Base-by-base conservation (phyloP, 192 early-diverging fungal genomes). In the Mortierella alpina region DNA sequence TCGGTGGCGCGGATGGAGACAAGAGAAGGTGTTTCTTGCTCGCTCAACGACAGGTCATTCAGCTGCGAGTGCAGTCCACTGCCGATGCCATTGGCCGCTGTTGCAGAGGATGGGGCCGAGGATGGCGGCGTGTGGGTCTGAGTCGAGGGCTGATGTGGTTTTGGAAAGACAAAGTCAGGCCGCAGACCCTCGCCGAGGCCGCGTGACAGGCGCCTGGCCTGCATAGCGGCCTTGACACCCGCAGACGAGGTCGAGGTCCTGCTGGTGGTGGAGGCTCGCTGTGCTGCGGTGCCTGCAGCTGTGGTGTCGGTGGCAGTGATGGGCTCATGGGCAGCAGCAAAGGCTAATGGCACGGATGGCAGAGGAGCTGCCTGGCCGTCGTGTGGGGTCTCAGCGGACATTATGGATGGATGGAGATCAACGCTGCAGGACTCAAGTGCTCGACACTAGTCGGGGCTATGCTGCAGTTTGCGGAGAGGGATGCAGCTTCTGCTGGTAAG, bases 121-220 rank as follows among this genome's bases (percentile, higher is more conserved):
- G 72, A 44, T 12, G 68, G 18, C 9, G 56, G 42, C 4, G 64
- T 66, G 6, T 66, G 56, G 23, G 67, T 50, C 23, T 22, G 57
- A 20, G 44, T 15, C 56, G 17, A 12, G 15, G 44, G 54, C 55
- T 56, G 54, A 18, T 64, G 56, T 49, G 63, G 75, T 71, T 66
- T 70, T 13, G 77, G 77, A 63, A 80, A 80, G 53, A 80, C 77
- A 67, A 72, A 80, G 77, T 80, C 77, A 11, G 75, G 75, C 15
- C 75, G 68, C 17, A 79, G 69, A 53, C 69, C 77, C 15, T 72
- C 77, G 31, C 69, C 64, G 23, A 68, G 23, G 7, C 77, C 77
- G 31, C 77, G 70, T 20, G 77, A 80, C 55, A 45, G 61, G 54
- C 77, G 58, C 41, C 77, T 60, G 9, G 77, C 77, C 49, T 68